Conservation (phyloP, 2,329 filamentous ascomycete species). For the Colletotrichum godetiae region DNA sequence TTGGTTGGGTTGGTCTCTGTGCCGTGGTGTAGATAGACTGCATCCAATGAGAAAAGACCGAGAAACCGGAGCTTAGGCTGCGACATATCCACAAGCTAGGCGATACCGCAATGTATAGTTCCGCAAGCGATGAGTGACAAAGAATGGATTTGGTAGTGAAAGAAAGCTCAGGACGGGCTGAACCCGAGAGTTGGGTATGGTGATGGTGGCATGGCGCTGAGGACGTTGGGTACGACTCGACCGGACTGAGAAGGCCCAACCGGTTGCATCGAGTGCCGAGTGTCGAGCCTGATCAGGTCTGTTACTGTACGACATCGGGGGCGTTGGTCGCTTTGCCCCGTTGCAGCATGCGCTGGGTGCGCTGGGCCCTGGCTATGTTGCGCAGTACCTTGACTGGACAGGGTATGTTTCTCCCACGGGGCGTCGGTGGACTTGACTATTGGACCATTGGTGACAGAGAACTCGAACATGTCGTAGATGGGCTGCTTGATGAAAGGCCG, state of each 20-base stretch:
- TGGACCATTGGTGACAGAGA: background rate
- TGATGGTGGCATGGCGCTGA: background rate
- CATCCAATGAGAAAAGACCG: constrained; percentile 6
- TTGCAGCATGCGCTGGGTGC: background rate
- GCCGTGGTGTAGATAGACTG: background rate
- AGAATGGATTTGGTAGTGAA: background rate
- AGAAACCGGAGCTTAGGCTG: background rate
- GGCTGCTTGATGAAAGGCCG: background rate
- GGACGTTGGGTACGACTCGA: background rate
- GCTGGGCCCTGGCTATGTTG: background rate
- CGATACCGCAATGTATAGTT: background rate
- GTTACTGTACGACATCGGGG: background rate
- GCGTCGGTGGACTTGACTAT: background rate
- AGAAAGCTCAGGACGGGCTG: background rate
- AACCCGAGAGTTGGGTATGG: background rate
- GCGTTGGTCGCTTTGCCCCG: background rate
- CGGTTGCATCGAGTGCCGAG: background rate
- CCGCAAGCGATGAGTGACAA: background rate
- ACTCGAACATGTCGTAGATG: background rate
- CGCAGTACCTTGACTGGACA: background rate
- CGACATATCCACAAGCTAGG: background rate
- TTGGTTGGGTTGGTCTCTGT: background rate
- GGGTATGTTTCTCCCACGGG: background rate
- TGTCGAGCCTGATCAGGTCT: background rate
- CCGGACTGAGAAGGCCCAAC: background rate